Evolutionary conservation across 192 early-diverging fungal species (phyloP), one percentile per base, ranked within the genome.

Genomic region (Spizellomyces sp.): DNA sequence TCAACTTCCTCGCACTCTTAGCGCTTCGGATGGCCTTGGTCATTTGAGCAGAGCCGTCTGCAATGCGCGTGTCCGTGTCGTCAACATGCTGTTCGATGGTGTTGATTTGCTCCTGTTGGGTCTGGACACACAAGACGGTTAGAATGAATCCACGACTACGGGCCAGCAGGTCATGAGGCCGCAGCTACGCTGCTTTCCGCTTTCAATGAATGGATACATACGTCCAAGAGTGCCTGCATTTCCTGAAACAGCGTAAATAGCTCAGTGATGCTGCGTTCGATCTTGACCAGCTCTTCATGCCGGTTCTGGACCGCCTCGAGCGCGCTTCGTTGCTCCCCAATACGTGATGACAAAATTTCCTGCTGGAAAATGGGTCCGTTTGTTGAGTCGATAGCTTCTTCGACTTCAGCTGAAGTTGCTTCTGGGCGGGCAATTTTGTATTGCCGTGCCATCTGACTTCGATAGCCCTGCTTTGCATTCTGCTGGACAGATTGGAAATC

Each of bases 191-290:
- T 22, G 27, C 27, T 61, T 61, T 27, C 27, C 59, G 63, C 3
- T 15, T 2, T 48, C 9, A 64, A 43, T 15, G 17, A 27, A 36
- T 36, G 27, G 0, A 21, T 42, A 59, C 72, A n/a, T 60, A 74
- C 72, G 46, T 88, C 87, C 19, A 90, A 69, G n/a, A 90, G 46
- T 8, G 50, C 66, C 65, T 90, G 84, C 89, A 90, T 90, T 17
- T 90, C 89, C 64, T 86, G 77, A 58, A 90, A 89, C 57, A 90
- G 67, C 15, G 71, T 71, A 43, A 83, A 82, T 45, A 90, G 64
- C 73, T 90, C 86, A 7, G 75, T 76, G 10, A 90, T 76, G 14
- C 80, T 84, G 48, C 75, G 75, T 36, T 86, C 89, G 6, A 90
- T 80, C 58, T 79, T 80, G n/a, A 67, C 69, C 36, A 90, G 76